Evolutionary conservation across 1,139 yeast species (phyloP).

Genomic region (Diutina ranongensis): DNA sequence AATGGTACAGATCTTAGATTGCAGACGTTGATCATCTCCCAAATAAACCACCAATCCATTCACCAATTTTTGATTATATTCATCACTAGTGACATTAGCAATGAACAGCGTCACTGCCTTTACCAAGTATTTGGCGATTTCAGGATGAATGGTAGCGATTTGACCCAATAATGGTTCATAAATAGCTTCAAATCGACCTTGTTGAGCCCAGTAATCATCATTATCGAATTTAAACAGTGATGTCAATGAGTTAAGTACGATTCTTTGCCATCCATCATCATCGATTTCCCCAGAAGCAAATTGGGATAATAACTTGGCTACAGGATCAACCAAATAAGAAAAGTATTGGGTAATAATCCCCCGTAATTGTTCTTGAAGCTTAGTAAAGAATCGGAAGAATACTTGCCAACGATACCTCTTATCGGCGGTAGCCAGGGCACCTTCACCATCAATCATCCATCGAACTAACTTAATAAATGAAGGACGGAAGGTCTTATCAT

Average conservation of each 20-base stretch:
- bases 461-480: conserved; percentile 77
- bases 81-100: conserved; percentile 64
- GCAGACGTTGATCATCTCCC: conserved; percentile 19
- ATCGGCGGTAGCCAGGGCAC: conserved; percentile 27
- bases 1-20: conserved; percentile 70
- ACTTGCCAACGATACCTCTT: conserved; percentile 37
- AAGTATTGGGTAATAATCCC: conserved; percentile 82
- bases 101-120: conserved; percentile 74
- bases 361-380: conserved; percentile 71
- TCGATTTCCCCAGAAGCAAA: conserved; percentile 30
- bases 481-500: conserved; percentile 90
- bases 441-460: conserved; percentile 88
- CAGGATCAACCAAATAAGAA: conserved; percentile 73
- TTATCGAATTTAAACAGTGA: conserved; percentile 80
- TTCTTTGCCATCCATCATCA: conserved; percentile 52
- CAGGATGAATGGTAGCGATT: conserved; percentile 52
- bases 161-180: conserved; percentile 54
- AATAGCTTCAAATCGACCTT: conserved; percentile 69
- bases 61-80: conserved; percentile 50
- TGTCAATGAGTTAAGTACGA: conserved; percentile 58
- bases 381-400: conserved; percentile 79
- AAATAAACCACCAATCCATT: conserved; percentile 26
- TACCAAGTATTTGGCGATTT: conserved; percentile 66
- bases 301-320: conserved; percentile 39
- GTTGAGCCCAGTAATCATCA: conserved; percentile 90